A percentile compares a stretch with the other conserved stretches of the same genome.
phyloP scores from a whole-genome alignment of 228 moss, liverwort and hornwort genomes.

The Sphagnum magellanicum region DNA sequence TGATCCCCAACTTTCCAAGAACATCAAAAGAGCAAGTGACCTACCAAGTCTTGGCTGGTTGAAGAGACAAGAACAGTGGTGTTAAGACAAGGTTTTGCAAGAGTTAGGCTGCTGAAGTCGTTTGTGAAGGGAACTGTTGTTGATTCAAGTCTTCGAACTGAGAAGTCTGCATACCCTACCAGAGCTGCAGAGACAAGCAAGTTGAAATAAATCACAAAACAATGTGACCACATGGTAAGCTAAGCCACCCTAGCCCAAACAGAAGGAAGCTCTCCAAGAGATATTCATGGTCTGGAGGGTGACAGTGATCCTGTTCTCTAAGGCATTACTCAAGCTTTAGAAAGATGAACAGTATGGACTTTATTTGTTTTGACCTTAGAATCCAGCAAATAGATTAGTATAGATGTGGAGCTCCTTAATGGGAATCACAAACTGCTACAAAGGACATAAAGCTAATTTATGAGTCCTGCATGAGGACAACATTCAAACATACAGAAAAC shows the following conservation, averaged over 20 bases:
- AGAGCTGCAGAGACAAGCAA: constrained; percentile 34
- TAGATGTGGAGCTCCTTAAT: too few relatives aligned
- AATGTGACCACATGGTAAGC: background rate
- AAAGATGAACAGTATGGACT: too few relatives aligned
- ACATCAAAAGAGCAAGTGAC: too few relatives aligned
- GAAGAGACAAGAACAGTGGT: constrained; percentile 25
- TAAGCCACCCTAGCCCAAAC: background rate
- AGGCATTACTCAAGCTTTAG: too few relatives aligned
- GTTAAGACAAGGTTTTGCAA: constrained; percentile 54
- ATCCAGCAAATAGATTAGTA: too few relatives aligned
- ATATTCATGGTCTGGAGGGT: background rate
- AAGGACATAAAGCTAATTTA: too few relatives aligned
- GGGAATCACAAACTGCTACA: too few relatives aligned
- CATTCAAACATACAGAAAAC: constrained; percentile 2
- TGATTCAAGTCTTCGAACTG: constrained; percentile 81
- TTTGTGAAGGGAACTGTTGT: constrained; percentile 61
- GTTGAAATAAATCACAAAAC: background rate
- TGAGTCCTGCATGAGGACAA: too few relatives aligned
- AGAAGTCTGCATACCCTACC: constrained; percentile 81
- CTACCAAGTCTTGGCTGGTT: constrained; percentile 30
- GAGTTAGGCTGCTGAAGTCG: constrained; percentile 56
- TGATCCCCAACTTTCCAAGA: too few relatives aligned
- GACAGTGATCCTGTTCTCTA: too few relatives aligned
- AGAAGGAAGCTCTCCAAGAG: background rate
- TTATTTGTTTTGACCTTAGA: too few relatives aligned